Evolutionary conservation across 1,284 basidiomycete species (phyloP), one percentile per base, ranked within the genome.

Genomic region (Pyrrhoderma lamaoense): DNA sequence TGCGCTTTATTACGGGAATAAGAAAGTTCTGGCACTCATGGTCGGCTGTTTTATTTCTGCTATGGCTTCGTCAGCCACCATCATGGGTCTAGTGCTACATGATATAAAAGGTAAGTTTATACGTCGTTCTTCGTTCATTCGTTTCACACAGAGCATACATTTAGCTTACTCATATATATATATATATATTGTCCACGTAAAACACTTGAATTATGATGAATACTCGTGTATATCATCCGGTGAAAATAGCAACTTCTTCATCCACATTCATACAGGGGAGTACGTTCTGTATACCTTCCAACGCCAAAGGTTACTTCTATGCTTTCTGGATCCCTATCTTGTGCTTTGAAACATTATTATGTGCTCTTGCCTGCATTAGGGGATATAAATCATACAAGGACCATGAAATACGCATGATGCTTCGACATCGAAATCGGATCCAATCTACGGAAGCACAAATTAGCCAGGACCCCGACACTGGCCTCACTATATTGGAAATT

Each of bases 281-380:
- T 9, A 40, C 39, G 4, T 51, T 54, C 45, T 82, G 78, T 59
- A 54, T 68, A 1, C 70, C 74, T 2, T 44, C 53, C 8, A 59
- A 63, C 19, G 58, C 76, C 1, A 66, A 72, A 3, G 42, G 54
- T 3, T 64, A 70, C 39, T 76, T 79, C 60, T 80, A 70, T 56
- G 64, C 69, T 14, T 80, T 77, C 60, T 82, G 79, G 79, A 71
- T 80, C 40, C 79, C 79, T 0, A 71, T 79, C 53, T 65, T 82
- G 11, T 60, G 65, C 1, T 79, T 75, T 31, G 79, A 80, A 57
- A 71, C 64, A 50, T 59, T 80, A 0, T 65, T 80, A 0, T 80
- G 76, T 53, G 60, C 56, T 2, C 63, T 81, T 45, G 78, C 77
- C 1, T 59, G 79, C 16, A 63, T 67, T 46, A 69, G 72, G 35